Evolutionary conservation across 768 basidiomycete genomes (phyloP), one percentile per base, ranked within the genome.

Genomic region (Rhodocollybia butyracea): DNA sequence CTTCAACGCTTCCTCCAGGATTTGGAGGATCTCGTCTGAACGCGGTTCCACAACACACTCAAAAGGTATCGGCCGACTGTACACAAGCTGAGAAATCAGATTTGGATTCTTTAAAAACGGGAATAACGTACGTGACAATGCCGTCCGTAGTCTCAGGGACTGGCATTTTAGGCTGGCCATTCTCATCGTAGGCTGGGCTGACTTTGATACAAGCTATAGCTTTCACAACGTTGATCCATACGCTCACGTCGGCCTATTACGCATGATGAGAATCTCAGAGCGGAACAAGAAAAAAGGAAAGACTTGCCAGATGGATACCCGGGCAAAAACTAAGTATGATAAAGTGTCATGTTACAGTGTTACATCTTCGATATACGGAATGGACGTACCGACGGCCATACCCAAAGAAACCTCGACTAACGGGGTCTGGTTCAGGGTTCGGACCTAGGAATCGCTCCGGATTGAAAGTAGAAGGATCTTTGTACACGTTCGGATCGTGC

Each of bases 391-490:
- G 39, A 17, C 39, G 39, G 10, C 68, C 70, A 46, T 64, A 71
- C 1, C 70, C 70, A 45, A 71, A 71, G 5, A 61, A 32, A 21
- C 62, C 63, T 3, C 61, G 53, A 19, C 56, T 56, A 15, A 29
- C 38, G 22, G 63, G 65, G 17, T 63, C 57, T 24, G 61, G 55
- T 56, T 61, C 54, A 34, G 60, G 45, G 43, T 43, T 10, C 58
- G 47, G 8, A 56, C 60, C 55, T 24, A 67, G 46, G 46, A 67
- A 73, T 7, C 72, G 67, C 17, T 70, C 69, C 3, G 72, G 72
- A 36, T 64, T 63, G 61, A 73, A 73, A 3, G 27, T 30, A 29
- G 63, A 56, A 3, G 74, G 74, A 45, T 73, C 60, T 3, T 60
- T 45, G 50, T 70, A 75, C 8, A 60, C 53, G 7, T 34, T 38